phyloP scores from a whole-genome alignment of 805 yeast genomes.

The Hanseniaspora clermontiae region DNA sequence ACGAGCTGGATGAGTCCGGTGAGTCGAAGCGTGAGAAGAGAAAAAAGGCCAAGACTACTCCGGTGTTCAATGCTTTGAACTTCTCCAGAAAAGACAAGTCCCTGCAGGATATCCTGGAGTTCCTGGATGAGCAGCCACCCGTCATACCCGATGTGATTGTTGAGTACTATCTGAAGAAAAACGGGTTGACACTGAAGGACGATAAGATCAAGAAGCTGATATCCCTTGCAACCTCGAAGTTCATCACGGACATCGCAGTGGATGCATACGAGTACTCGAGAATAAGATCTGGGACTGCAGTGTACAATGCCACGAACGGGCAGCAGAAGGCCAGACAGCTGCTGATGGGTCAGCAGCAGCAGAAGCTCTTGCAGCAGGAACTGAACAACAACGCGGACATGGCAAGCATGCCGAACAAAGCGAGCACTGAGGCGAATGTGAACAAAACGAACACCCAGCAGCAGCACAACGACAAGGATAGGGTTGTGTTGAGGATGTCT shows the following conservation, averaged over 20 bases:
- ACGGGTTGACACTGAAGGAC: slow-evolving; percentile 75
- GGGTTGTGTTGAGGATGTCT: slow-evolving; percentile 81
- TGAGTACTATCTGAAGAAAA: slow-evolving; percentile 74
- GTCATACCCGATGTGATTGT: slow-evolving; percentile 94
- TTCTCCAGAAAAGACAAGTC: slow-evolving; percentile 69
- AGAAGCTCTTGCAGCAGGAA: slow-evolving; percentile 27
- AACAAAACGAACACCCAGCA: slow-evolving; percentile 25
- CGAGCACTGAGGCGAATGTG: slow-evolving; percentile 16
- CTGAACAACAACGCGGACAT: slow-evolving; percentile 16
- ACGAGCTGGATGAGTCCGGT: slow-evolving; percentile 4
- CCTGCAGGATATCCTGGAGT: slow-evolving; percentile 64
- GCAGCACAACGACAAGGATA: slow-evolving; percentile 41
- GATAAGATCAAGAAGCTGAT: slow-evolving; percentile 65
- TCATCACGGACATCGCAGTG: slow-evolving; percentile 83
- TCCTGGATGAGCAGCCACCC: slow-evolving; percentile 92
- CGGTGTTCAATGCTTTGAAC: slow-evolving; percentile 47
- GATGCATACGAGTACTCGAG: slow-evolving; percentile 94
- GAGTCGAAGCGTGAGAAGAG: slow-evolving; percentile 19
- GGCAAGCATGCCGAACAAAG: neutral
- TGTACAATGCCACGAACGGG: slow-evolving; percentile 74
- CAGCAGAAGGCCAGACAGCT: slow-evolving; percentile 73
- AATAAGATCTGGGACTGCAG: slow-evolving; percentile 77
- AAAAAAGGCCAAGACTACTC: slow-evolving; percentile 21
- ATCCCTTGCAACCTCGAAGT: slow-evolving; percentile 93
- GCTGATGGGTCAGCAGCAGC: slow-evolving; percentile 50